Conservation (phyloP, 306 rosid species). For the Calophaca sinica region DNA sequence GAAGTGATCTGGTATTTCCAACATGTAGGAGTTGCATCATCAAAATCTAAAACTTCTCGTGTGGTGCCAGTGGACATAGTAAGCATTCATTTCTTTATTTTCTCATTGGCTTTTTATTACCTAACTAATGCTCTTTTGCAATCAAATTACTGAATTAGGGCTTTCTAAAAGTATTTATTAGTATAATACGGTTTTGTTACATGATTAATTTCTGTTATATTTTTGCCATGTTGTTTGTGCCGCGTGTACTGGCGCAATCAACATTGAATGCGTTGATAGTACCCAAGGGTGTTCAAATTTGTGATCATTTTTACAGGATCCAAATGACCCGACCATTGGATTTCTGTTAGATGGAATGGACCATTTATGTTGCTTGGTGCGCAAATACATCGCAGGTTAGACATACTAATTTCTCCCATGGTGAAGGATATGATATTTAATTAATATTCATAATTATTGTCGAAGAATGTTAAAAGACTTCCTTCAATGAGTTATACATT, state of each 20-base stretch:
- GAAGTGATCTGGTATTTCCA: constrained; percentile 97
- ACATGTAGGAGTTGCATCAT: constrained; percentile 89
- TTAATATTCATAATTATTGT: constrained; percentile 15
- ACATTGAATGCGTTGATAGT: neutral
- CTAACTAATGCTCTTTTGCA: constrained; percentile 23
- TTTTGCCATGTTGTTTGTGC: neutral
- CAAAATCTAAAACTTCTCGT: constrained; percentile 82
- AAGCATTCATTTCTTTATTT: constrained; percentile 51
- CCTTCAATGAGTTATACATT: constrained; percentile 5
- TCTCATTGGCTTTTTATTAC: constrained; percentile 6
- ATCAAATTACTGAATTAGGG: constrained; percentile 13
- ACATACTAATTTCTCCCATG: constrained; percentile 25
- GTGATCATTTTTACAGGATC: constrained; percentile 70
- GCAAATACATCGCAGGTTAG: constrained; percentile 95
- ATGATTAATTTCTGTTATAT: neutral
- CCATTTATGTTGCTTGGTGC: constrained; percentile 91
- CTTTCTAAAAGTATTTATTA: constrained; percentile 4
- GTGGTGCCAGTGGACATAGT: constrained; percentile 84
- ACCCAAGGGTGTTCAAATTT: constrained; percentile 29
- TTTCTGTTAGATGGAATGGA: constrained; percentile 96
- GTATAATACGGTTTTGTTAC: neutral
- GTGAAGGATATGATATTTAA: constrained; percentile 34
- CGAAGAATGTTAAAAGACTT: constrained; percentile 38
- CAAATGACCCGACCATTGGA: constrained; percentile 96
- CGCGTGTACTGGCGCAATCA: constrained; percentile 10